phyloP scores from a whole-genome alignment of 2,329 filamentous ascomycete species.

The Fusarium lateritium region DNA sequence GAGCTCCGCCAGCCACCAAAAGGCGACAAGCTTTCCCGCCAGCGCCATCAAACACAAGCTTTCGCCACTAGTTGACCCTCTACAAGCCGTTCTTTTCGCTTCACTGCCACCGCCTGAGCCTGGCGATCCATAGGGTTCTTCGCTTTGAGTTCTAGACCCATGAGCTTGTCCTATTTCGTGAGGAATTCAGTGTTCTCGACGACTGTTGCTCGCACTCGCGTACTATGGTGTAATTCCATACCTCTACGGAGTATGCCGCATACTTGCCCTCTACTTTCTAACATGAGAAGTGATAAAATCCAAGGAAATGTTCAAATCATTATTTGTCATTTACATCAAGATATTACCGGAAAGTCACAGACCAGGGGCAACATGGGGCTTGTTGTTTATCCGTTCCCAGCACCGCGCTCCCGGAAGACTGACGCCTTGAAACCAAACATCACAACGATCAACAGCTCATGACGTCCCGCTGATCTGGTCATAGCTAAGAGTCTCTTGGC shows the following conservation, averaged over 20 bases:
- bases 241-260: not conserved
- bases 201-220: not conserved
- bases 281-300: not conserved
- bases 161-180: conserved; percentile 3
- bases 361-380: not conserved
- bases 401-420: conserved; percentile 13
- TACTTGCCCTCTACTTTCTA: not conserved
- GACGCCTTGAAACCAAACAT: conserved; percentile 14
- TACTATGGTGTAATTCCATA: not conserved
- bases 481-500: not conserved
- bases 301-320: not conserved
- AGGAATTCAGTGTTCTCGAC: conserved; percentile 11
- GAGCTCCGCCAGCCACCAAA: not conserved
- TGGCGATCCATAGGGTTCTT: not conserved
- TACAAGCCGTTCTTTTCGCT: conserved; percentile 1
- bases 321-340: conserved; percentile 20
- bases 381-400: conserved; percentile 12
- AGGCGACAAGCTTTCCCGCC: conserved; percentile 42
- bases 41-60: conserved; percentile 33
- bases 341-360: not conserved
- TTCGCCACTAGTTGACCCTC: conserved; percentile 32
- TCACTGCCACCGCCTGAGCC: conserved; percentile 5
- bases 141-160: conserved; percentile 33
- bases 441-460: conserved; percentile 7
- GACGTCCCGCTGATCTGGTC: not conserved